Base-by-base conservation (phyloP, 2,329 filamentous ascomycete species). In the Clarireedia monteithiana region DNA sequence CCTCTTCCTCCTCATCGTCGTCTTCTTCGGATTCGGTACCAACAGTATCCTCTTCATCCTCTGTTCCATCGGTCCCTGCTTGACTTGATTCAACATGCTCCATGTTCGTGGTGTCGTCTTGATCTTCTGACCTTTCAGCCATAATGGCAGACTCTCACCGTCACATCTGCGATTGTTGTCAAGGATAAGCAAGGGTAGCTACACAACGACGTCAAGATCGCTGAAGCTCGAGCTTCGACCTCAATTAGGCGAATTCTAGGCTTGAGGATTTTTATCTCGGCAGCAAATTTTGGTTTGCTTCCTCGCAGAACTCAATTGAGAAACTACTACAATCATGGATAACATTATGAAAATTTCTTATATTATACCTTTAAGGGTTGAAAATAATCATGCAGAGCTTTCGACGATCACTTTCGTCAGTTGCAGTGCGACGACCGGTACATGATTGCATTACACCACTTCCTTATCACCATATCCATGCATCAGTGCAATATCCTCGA, bases 1-100 rank as follows among this genome's bases (percentile, higher is more conserved):
- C 86, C 0, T 90, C 86, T 0, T 85, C 84, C 0, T 84, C 82
- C 0, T 83, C 81, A 0, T 73, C 74, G 0, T 75, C 48, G 40
- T 54, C 74, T 0, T 74, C 75, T 0, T 76, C 77, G 0, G 75
- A 74, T 0, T 77, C 77, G 0, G 71, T 72, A 3, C 72, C 71
- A 4, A 70, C 71, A 27, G 57, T 60, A 34, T 60, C 58, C 15
- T 60, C 60, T 9, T 60, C 59, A 6, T 60, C 61, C 38, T 64
- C 63, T 23, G 50, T 50, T 6, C 57, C 57, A 27, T 63, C 61
- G 15, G 42, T 60, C n/a, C 60, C 61, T 39, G 58, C 62, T n/a
- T 52, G 56, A 48, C 42, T 63, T 23, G 61, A 58, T 40, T 62
- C 62, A 34, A 60, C 52, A 14, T 60, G 56, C 48, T 63, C 60